A percentile compares a stretch with the other conserved stretches of the same genome.
phyloP scores from a whole-genome alignment of 1,284 basidiomycete species.

The Sporisorium exsertum region DNA sequence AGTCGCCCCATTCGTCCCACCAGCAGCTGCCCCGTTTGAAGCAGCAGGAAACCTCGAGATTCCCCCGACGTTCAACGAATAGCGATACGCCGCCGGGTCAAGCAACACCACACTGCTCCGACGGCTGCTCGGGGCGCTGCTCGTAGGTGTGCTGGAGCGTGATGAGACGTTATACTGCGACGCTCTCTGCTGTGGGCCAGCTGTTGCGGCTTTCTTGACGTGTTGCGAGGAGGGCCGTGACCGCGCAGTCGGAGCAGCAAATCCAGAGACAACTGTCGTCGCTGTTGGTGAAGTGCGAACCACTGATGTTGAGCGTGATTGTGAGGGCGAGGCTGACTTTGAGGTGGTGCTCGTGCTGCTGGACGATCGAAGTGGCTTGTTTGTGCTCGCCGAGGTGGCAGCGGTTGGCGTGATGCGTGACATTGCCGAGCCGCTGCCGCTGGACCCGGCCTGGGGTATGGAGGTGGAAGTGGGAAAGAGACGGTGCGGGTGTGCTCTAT shows the following conservation, averaged over 20 bases:
- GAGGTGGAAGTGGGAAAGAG: too few species aligned
- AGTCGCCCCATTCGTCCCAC: conserved; percentile 18
- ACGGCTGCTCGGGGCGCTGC: conserved; percentile 20
- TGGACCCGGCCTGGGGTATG: too few species aligned
- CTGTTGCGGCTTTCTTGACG: background rate
- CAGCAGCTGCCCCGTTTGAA: background rate
- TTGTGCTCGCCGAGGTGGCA: background rate
- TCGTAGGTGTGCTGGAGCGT: conserved; percentile 7
- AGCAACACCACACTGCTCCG: conserved; percentile 30
- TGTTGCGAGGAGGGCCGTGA: conserved; percentile 1
- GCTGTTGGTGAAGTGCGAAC: background rate
- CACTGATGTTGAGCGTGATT: background rate
- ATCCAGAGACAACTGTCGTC: conserved; percentile 1
- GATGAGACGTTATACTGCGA: background rate
- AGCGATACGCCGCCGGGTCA: conserved; percentile 25
- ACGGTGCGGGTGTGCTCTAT: background rate
- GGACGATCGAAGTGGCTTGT: background rate
- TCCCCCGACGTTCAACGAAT: conserved; percentile 28
- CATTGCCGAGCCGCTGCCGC: too few species aligned
- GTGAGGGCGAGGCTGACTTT: too few species aligned
- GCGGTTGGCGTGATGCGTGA: background rate
- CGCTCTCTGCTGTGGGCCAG: background rate
- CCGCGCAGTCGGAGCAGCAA: background rate
- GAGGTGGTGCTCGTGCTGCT: background rate
- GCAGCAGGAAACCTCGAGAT: conserved; percentile 21